phyloP scores from a whole-genome alignment of 257 asterid genomes.

The Penstemon eatonii region DNA sequence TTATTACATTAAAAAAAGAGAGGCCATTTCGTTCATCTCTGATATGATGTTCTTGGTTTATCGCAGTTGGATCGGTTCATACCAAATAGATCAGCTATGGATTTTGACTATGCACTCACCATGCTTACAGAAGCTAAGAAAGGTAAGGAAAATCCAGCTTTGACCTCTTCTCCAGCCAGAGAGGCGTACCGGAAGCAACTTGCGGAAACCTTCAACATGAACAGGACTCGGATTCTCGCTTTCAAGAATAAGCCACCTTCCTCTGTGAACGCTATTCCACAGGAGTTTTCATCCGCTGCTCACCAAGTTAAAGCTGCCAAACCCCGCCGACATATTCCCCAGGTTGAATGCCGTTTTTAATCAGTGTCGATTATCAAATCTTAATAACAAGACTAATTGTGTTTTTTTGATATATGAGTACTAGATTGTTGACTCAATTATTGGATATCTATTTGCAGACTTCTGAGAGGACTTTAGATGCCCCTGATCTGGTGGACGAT shows the following conservation, averaged over 20 bases:
- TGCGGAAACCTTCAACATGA: slow-evolving; percentile 83
- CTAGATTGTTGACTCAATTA: slow-evolving; percentile 10
- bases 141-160: slow-evolving; percentile 80
- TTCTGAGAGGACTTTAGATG: background rate
- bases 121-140: slow-evolving; percentile 84
- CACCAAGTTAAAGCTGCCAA: slow-evolving; percentile 55
- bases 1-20: no score
- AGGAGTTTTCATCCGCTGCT: slow-evolving; percentile 43
- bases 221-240: slow-evolving; percentile 74
- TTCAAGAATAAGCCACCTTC: slow-evolving; percentile 88
- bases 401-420: background rate
- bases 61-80: slow-evolving; percentile 88
- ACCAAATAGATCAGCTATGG: slow-evolving; percentile 93
- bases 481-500: background rate
- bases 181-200: slow-evolving; percentile 80
- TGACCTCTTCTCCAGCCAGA: slow-evolving; percentile 62
- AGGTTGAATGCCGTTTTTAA: slow-evolving; percentile 38
- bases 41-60: background rate
- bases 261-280: slow-evolving; percentile 52
- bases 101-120: slow-evolving; percentile 76
- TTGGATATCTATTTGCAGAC: slow-evolving; percentile 47
- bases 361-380: no score
- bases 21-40: no score
- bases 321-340: slow-evolving; percentile 77
- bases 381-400: background rate